Conservation (phyloP, 2,329 filamentous ascomycete species). For the Colletotrichum musicola region DNA sequence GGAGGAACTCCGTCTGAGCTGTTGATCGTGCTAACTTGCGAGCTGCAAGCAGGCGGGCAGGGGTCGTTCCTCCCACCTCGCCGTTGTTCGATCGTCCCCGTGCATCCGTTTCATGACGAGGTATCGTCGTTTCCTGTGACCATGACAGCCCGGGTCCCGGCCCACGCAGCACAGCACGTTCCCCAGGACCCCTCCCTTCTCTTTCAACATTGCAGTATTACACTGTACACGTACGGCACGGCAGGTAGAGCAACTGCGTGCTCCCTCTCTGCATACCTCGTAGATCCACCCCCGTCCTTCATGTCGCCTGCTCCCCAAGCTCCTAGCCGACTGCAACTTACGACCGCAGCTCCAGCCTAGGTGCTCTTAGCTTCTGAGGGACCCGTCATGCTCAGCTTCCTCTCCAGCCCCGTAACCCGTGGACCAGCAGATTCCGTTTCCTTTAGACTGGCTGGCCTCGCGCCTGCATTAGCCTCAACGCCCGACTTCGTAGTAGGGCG, state of each 20-base stretch:
- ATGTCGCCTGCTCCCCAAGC: constrained; percentile 22
- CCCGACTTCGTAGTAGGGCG: not conserved
- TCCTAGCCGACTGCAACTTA: constrained; percentile 25
- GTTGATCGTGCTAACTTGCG: no score
- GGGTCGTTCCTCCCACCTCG: constrained; percentile 4
- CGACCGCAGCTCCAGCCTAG: not conserved
- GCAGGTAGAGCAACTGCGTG: not conserved
- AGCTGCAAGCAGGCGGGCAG: not conserved
- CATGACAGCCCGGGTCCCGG: constrained; percentile 23
- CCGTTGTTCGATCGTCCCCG: constrained; percentile 16
- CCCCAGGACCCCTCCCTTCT: not conserved
- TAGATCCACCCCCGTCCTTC: constrained; percentile 35
- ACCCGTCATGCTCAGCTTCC: not conserved
- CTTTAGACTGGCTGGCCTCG: constrained; percentile 1
- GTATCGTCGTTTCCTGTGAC: constrained; percentile 18
- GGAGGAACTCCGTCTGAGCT: not conserved
- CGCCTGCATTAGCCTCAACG: constrained; percentile 26
- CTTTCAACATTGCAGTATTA: not conserved
- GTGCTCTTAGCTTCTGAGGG: not conserved
- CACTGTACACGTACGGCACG: no score
- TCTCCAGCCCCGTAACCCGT: not conserved
- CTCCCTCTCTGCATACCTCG: constrained; percentile 10
- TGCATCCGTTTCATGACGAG: constrained; percentile 35
- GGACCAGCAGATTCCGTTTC: not conserved
- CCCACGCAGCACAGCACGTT: constrained; percentile 3